phyloP scores from a whole-genome alignment of 805 yeast genomes.

The Saccharomycopsis microspora region DNA sequence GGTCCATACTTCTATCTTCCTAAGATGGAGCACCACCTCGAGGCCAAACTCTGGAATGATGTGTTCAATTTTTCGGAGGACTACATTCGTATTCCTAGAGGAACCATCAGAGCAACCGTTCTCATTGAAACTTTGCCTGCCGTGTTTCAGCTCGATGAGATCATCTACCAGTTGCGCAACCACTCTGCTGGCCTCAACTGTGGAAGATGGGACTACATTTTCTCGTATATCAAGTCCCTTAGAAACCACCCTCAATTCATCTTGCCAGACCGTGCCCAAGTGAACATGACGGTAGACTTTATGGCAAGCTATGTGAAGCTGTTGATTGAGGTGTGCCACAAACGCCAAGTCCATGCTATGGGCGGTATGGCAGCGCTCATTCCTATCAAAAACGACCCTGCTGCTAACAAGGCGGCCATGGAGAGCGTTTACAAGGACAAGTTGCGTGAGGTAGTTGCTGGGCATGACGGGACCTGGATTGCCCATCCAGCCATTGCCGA shows the following conservation, averaged over 20 bases:
- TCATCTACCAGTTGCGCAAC: constrained; percentile 59
- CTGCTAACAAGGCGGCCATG: constrained; percentile 52
- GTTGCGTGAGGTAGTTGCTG: constrained; percentile 54
- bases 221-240: constrained; percentile 56
- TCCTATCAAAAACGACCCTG: constrained; percentile 55
- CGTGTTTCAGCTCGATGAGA: constrained; percentile 71
- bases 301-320: constrained; percentile 57
- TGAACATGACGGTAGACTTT: constrained; percentile 59
- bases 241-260: constrained; percentile 50
- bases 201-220: constrained; percentile 72
- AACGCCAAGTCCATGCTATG: constrained; percentile 65
- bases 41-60: constrained; percentile 69
- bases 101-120: constrained; percentile 62
- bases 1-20: constrained; percentile 71
- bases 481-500: constrained; percentile 66
- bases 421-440: constrained; percentile 59
- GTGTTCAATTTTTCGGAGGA: constrained; percentile 56
- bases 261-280: constrained; percentile 60
- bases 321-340: constrained; percentile 57
- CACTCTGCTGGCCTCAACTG: constrained; percentile 67
- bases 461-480: constrained; percentile 72
- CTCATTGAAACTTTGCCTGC: constrained; percentile 64
- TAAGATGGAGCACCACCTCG: constrained; percentile 68
- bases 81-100: constrained; percentile 49
- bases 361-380: constrained; percentile 77